Evolutionary conservation across 148 eudicot genomes (phyloP), one percentile per base, ranked within the genome.

Genomic region (Fagopyrum tataricum): DNA sequence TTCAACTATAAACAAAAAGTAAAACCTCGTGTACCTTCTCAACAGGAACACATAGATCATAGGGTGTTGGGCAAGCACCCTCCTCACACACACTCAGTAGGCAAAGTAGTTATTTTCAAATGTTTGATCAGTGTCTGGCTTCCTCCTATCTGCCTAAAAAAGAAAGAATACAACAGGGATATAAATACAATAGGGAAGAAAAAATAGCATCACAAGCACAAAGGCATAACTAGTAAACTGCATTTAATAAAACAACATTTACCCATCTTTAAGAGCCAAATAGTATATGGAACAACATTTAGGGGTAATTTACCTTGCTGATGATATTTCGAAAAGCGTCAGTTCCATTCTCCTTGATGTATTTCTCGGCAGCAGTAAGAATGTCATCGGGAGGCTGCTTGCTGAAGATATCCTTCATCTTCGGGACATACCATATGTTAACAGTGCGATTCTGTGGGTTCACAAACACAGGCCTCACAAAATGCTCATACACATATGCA

Each of bases 401-500:
- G 58, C 23, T 17, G 80, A 88, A 84, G 20, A 78, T 51, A 40
- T 82, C 87, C 75, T 87, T 86, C 87, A 83, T 91, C 77, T 84
- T 74, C 6, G 93, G 96, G 31, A 87, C 81, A 72, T 88, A 83
- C 95, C 91, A 91, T 39, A 87, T 67, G 82, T 90, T 91, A 66
- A 87, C 81, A 39, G 78, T 75, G 20, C 73, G 80, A 68, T 77
- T 79, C 78, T 76, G 78, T 15, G 87, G 86, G 59, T 77, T 87
- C 20, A 88, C 88, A 71, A 84, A 82, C 51, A 83, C 72, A 17
- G 96, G 93, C 82, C 97, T 82, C 17, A 95, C 84, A 78, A 82
- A 90, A 76, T 86, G 90, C 74, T 91, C 94, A 71, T 95, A 95
- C 4, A 95, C 92, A 74, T 90, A 90, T 31, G 99, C 90, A 76